Evolutionary conservation across 1,139 yeast species (phyloP).

Genomic region (Eremothecium sinecaudum): DNA sequence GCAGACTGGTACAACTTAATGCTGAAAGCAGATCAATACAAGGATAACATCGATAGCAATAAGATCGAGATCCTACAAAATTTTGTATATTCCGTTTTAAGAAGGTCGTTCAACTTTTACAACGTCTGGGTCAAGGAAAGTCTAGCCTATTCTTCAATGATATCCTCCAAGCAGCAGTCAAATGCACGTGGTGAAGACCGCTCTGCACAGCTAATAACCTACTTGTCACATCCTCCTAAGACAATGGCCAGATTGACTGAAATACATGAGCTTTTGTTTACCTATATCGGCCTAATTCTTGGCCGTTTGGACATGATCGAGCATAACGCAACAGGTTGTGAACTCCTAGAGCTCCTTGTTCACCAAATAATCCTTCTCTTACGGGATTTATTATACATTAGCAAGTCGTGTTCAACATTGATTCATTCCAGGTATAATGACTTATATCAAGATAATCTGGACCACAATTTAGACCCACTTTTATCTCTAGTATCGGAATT

Average conservation of each 20-base stretch:
- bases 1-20: conserved; percentile 89
- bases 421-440: conserved; percentile 30
- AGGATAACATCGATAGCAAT: conserved; percentile 55
- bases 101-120: conserved; percentile 63
- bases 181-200: background rate
- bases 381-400: conserved; percentile 54
- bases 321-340: conserved; percentile 61
- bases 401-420: conserved; percentile 39
- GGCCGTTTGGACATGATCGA: conserved; percentile 71
- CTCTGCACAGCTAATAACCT: conserved; percentile 17
- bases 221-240: conserved; percentile 48
- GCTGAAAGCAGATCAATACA: conserved; percentile 76
- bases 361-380: conserved; percentile 59
- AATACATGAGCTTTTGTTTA: conserved; percentile 57
- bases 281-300: conserved; percentile 60
- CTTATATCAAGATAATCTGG: conserved; percentile 33
- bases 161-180: background rate
- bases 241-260: conserved; percentile 68
- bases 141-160: background rate
- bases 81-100: conserved; percentile 64
- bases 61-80: conserved; percentile 64
- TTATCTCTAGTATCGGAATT: conserved; percentile 55
- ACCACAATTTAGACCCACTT: conserved; percentile 48
- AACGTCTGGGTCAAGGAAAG: conserved; percentile 67
- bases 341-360: conserved; percentile 52